Evolutionary conservation across 768 basidiomycete genomes (phyloP).

Genomic region (Leucocoprinus birnbaumii): DNA sequence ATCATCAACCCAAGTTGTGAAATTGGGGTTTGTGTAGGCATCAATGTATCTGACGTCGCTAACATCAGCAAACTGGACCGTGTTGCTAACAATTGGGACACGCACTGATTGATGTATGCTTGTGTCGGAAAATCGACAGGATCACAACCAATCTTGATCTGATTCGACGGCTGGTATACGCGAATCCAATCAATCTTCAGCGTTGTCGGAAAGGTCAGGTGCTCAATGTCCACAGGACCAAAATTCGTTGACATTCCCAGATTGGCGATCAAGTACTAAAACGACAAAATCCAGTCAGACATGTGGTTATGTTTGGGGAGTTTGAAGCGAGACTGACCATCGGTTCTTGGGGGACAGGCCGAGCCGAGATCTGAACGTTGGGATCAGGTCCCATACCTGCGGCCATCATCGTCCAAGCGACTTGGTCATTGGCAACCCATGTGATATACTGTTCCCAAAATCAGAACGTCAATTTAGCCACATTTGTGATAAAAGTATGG

Average conservation of each 20-base stretch:
- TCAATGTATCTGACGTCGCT: slow-evolving; percentile 40
- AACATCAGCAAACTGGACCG: background rate
- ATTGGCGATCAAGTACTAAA: slow-evolving; percentile 80
- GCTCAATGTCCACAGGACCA: slow-evolving; percentile 60
- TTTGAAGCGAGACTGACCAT: slow-evolving; percentile 46
- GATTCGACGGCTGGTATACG: slow-evolving; percentile 77
- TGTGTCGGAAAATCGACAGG: slow-evolving; percentile 77
- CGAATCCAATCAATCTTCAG: slow-evolving; percentile 88
- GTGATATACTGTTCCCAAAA: slow-evolving; percentile 59
- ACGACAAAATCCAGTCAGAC: background rate
- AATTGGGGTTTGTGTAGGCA: slow-evolving; percentile 81
- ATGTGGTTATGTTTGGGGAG: background rate
- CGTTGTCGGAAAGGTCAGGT: slow-evolving; percentile 67
- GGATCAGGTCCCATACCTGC: slow-evolving; percentile 57
- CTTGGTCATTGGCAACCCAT: slow-evolving; percentile 65
- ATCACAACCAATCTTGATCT: slow-evolving; percentile 82
- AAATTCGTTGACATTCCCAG: slow-evolving; percentile 86
- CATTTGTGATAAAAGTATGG: background rate
- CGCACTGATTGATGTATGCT: slow-evolving; percentile 74
- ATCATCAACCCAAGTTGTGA: slow-evolving; percentile 72
- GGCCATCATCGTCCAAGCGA: slow-evolving; percentile 69
- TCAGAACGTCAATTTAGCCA: background rate
- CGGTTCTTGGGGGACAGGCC: slow-evolving; percentile 81
- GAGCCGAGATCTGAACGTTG: slow-evolving; percentile 55
- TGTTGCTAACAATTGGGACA: slow-evolving; percentile 2